phyloP scores from a whole-genome alignment of 176 grass and related monocot genomes.

The Panicum miliaceum region DNA sequence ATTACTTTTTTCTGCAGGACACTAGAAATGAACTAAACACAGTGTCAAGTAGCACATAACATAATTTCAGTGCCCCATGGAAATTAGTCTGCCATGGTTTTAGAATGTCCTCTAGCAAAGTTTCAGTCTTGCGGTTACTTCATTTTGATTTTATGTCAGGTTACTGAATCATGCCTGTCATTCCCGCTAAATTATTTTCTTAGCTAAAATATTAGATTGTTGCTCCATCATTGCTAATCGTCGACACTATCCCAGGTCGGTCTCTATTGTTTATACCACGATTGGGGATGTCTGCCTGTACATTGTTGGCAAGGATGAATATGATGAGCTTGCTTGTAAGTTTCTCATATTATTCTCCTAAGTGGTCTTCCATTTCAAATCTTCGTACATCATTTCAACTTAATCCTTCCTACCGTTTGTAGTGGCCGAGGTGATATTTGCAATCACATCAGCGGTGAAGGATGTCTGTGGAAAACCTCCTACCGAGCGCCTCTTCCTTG shows the following conservation, averaged over 20 bases:
- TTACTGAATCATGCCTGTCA: neutral
- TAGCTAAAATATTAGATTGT: neutral
- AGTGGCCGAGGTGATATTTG: conserved; percentile 95
- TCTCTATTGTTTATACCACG: conserved; percentile 90
- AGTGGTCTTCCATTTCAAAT: neutral
- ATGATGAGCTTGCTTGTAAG: conserved; percentile 97
- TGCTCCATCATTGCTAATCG: neutral
- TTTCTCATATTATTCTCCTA: neutral
- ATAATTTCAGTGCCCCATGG: too few species aligned
- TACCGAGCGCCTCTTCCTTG: conserved; percentile 86
- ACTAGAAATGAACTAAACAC: too few species aligned
- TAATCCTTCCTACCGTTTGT: neutral
- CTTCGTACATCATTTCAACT: neutral
- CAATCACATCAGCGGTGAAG: conserved; percentile 87
- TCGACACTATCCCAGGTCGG: conserved; percentile 56
- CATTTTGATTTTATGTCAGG: neutral
- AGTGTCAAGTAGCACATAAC: too few species aligned
- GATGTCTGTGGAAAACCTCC: conserved; percentile 88
- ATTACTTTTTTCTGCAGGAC: too few species aligned
- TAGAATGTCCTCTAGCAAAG: too few species aligned
- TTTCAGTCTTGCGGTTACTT: neutral
- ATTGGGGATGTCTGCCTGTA: conserved; percentile 91
- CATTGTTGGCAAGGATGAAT: conserved; percentile 98
- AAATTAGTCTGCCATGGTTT: neutral
- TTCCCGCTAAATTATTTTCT: neutral